phyloP scores from a whole-genome alignment of 495 filamentous ascomycete species.

The Neurospora sublineolata region DNA sequence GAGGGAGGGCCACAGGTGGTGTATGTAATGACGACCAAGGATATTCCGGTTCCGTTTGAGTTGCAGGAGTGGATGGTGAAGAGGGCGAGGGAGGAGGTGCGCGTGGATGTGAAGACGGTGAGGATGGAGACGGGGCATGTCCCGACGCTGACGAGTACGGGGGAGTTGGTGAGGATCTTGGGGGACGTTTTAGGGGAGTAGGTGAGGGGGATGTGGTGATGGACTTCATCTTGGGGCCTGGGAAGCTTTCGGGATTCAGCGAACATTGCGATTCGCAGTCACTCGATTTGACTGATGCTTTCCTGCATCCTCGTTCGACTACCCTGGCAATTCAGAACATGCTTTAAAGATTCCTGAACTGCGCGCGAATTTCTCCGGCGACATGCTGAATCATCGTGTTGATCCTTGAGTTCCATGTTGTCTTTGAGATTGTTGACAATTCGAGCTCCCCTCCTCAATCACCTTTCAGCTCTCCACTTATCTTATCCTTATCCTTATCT shows the following conservation, averaged over 20 bases:
- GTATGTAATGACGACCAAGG: not conserved
- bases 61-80: not conserved
- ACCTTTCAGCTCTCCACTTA: not conserved
- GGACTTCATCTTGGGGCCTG: too few species aligned
- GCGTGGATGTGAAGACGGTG: not conserved
- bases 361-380: too few species aligned
- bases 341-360: too few species aligned
- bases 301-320: too few species aligned
- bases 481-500: not conserved
- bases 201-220: too few species aligned
- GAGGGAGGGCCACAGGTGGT: not conserved
- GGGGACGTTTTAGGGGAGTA: not conserved
- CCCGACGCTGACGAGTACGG: not conserved
- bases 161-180: not conserved
- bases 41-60: not conserved
- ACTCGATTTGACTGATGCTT: not conserved
- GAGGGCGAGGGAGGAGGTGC: not conserved
- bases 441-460: too few species aligned
- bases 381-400: too few species aligned
- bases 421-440: not conserved
- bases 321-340: too few species aligned
- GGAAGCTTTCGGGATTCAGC: too few species aligned
- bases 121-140: not conserved
- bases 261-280: not conserved
- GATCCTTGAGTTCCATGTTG: too few species aligned